Evolutionary conservation across 305 asterid genomes (phyloP), one percentile per base, ranked within the genome.

Genomic region (Nicotiana rustica): DNA sequence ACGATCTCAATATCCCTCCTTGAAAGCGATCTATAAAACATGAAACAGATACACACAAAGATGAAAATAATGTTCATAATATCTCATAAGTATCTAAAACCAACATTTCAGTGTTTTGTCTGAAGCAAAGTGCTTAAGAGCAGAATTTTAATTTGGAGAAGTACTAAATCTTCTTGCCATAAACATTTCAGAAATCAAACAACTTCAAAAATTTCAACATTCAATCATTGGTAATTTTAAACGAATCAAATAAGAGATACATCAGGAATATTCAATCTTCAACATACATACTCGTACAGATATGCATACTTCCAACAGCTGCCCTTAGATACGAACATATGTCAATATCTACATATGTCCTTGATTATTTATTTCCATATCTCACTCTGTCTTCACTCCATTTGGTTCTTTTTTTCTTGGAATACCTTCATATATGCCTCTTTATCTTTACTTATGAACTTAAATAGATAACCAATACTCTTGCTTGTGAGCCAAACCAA

Each of bases 1-100:
- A 94, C 90, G 13, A 91, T 92, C 85, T 94, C 97, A 44, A 94
- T 88, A 75, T 95, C 93, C 87, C 85, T 95, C 89, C 91, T 93
- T 18, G 97, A 90, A 71, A 95, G 92, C 83, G 78, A 83, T 85
- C 99, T 94, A 90, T 49, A 62, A 47, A 17, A 52, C 75, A 73
- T 49, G 79, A 47, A 47, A 73, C 62, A 14, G 41, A 49, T 3
- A 21, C 81, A 79, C 61, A 56, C 41, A 77, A 76, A 57, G 68
- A 83, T 49, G 75, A 83, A 12, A 4, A 68, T 31, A 65, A 19
- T 15, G 17, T 3, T 68, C 57, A 60, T 29, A 29, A 21, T 62
- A 68, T 38, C 57, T 52, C 36, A 13, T 57, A 81, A 64, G 62
- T 44, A 71, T 79, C 66, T 55, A 68, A 52, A 81, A 29, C 67